phyloP scores from a whole-genome alignment of 2,329 filamentous ascomycete species.

The Colletotrichum sp. region DNA sequence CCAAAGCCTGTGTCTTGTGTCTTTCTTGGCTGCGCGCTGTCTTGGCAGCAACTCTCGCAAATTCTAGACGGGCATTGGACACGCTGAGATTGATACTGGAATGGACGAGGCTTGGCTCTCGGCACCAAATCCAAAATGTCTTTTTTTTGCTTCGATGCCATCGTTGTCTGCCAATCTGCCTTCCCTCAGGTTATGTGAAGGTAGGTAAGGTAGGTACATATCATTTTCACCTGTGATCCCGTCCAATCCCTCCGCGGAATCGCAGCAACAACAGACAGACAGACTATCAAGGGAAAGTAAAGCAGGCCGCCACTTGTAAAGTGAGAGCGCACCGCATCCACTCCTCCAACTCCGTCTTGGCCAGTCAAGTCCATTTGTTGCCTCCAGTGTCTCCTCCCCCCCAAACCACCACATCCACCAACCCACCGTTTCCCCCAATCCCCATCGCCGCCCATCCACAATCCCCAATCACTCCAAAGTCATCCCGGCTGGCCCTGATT shows the following conservation, averaged over 20 bases:
- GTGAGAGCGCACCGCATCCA: neutral
- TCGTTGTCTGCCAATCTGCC: neutral
- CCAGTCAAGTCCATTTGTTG: neutral
- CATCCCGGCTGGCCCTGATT: neutral
- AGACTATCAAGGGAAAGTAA: neutral
- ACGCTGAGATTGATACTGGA: neutral
- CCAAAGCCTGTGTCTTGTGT: neutral
- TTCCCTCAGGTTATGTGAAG: neutral
- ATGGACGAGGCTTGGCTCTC: constrained; percentile 7
- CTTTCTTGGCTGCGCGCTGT: constrained; percentile 16
- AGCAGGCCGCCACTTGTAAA: neutral
- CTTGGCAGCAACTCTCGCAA: constrained; percentile 14
- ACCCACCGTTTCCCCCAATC: neutral
- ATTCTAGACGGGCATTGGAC: constrained; percentile 1
- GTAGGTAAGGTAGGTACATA: too few relatives aligned
- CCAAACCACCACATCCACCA: neutral
- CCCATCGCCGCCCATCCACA: neutral
- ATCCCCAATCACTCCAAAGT: neutral
- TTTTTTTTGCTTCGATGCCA: neutral
- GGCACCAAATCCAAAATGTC: neutral
- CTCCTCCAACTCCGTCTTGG: neutral
- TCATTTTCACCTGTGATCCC: too few relatives aligned
- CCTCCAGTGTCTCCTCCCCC: neutral
- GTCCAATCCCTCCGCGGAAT: too few relatives aligned
- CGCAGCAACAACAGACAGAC: too few relatives aligned